Conservation (phyloP, 768 basidiomycete genomes). For the Russula lepida region DNA sequence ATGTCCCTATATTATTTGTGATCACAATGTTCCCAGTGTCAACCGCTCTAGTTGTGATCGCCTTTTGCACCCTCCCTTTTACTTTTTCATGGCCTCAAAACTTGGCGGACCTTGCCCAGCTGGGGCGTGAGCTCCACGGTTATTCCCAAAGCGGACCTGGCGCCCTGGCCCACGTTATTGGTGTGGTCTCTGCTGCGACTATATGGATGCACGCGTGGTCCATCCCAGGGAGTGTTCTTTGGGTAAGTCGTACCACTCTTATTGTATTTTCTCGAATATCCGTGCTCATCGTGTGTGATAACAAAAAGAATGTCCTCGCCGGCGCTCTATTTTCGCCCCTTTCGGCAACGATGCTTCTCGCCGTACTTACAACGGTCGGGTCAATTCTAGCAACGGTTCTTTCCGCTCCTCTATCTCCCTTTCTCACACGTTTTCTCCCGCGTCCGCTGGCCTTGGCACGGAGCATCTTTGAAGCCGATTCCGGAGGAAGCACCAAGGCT, state of each 20-base stretch:
- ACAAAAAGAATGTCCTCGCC: slow-evolving; percentile 71
- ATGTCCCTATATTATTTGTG: slow-evolving; percentile 60
- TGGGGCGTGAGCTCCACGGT: slow-evolving; percentile 66
- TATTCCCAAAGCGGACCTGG: slow-evolving; percentile 65
- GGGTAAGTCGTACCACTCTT: slow-evolving; percentile 43
- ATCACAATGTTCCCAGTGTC: slow-evolving; percentile 65
- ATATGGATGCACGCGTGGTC: slow-evolving; percentile 98
- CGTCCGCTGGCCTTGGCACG: slow-evolving; percentile 80
- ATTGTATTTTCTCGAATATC: neutral
- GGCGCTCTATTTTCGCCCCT: slow-evolving; percentile 81
- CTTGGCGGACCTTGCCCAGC: slow-evolving; percentile 61
- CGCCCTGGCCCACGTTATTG: slow-evolving; percentile 68
- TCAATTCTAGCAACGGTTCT: slow-evolving; percentile 76
- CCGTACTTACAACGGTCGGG: slow-evolving; percentile 78
- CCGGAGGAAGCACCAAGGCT: slow-evolving; percentile 33
- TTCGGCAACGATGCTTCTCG: slow-evolving; percentile 73
- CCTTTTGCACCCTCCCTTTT: slow-evolving; percentile 53
- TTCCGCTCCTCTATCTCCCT: slow-evolving; percentile 75
- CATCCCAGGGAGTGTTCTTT: slow-evolving; percentile 86
- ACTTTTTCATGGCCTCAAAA: slow-evolving; percentile 71
- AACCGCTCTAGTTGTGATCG: slow-evolving; percentile 41
- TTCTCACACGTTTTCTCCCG: slow-evolving; percentile 75
- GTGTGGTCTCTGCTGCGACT: slow-evolving; percentile 74
- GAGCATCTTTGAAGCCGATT: slow-evolving; percentile 63
- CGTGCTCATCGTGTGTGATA: neutral